Evolutionary conservation across 768 basidiomycete genomes (phyloP), one percentile per base, ranked within the genome.

Genomic region (Serendipita sp.): DNA sequence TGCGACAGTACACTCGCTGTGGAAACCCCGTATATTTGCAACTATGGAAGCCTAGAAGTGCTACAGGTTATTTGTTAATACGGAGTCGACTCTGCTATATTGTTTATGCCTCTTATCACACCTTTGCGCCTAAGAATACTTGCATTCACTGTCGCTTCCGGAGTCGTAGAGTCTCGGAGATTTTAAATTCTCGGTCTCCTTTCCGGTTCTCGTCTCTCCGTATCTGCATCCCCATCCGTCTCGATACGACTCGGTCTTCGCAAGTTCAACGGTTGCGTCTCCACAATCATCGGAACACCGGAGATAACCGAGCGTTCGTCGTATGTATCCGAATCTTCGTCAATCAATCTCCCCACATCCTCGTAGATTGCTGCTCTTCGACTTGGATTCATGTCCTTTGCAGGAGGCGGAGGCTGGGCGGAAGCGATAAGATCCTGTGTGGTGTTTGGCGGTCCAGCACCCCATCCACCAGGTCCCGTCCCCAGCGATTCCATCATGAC

Each of bases 401-500:
- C 55, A 8, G 18, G 27, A 60, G 27, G 16, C 18, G 4, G 29
- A 11, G 36, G 10, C 23, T 11, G 10, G 16, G 1, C 55, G 4
- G 55, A 29, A 31, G 27, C 10, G 1, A 34, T 2, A 10, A 37
- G n/a, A 10, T 37, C 55, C 18, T 31, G 18, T 2, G 48, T 52
- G 8, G 18, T 31, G n/a, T 31, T 31, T 10, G 27, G 8, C 55
- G 16, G 11, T 8, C 10, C 27, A n/a, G 55, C 18, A 29, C 55
- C 55, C 55, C 55, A 60, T 36, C 55, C 55, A 60, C 55, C 55
- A n/a, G 55, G 55, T 23, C 55, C 55, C 16, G 55, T 60, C 10
- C 55, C 55, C 55, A 60, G n/a, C 55, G 55, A 60, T 36, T 60
- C 55, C 55, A 60, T 60, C 5, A 60, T 34, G 2, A 23, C 23